These are phyloP conservation scores for Hypoxylon sp. DNA, from an alignment of 2,329 filamentous ascomycete species.

Conservation along the genomic window DNA sequence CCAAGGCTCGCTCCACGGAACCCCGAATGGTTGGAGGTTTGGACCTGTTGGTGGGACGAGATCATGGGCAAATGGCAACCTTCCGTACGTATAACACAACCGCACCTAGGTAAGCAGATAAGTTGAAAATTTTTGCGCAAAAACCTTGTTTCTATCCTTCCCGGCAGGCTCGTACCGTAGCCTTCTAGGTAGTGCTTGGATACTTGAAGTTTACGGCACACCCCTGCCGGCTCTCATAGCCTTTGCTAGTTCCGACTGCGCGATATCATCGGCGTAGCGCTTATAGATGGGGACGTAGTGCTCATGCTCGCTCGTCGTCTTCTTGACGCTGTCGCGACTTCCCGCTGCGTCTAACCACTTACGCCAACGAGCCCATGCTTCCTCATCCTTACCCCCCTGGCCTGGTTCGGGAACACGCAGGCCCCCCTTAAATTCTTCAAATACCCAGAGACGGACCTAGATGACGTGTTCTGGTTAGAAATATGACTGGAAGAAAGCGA, in stretches of 20 bases:
- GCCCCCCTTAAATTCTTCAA: constrained; percentile 81
- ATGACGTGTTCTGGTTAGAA: background rate
- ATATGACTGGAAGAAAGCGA: background rate
- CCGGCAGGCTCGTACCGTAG: background rate
- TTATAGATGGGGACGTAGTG: constrained; percentile 78
- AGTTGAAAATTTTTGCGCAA: too few species aligned
- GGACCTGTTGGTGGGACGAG: too few species aligned
- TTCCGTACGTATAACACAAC: too few species aligned
- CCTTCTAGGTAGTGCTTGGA: background rate
- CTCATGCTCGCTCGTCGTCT: constrained; percentile 78
- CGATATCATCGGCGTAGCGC: constrained; percentile 75
- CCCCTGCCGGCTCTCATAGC: constrained; percentile 73
- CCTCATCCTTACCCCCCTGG: constrained; percentile 62
- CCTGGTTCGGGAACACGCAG: constrained; percentile 59
- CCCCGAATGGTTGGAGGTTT: too few species aligned
- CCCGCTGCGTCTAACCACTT: constrained; percentile 74
- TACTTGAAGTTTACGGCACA: constrained; percentile 67
- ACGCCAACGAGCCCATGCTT: constrained; percentile 74
- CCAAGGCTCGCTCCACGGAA: too few species aligned
- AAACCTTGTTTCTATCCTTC: too few species aligned
- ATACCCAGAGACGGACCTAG: constrained; percentile 35
- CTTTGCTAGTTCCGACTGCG: constrained; percentile 72
- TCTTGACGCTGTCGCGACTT: constrained; percentile 72
- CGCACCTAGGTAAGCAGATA: too few species aligned
- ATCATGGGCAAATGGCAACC: too few species aligned